Base-by-base conservation (phyloP, 352 stramenopile species). In the Globisporangium echinulatum region DNA sequence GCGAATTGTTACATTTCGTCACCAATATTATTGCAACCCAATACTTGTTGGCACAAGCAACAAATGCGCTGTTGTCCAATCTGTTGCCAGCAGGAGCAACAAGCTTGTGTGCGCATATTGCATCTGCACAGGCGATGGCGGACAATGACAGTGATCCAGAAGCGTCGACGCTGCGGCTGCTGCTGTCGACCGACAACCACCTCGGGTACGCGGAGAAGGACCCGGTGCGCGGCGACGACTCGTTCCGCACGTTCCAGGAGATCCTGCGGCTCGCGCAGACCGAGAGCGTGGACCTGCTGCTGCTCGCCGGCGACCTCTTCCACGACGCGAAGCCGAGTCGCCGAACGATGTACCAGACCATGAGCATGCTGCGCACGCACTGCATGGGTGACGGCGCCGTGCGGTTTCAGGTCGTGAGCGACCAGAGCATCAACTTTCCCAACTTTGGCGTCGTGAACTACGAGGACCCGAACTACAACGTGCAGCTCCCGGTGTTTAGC, bases 151-250 rank as follows among this genome's bases (percentile, higher is more conserved):
- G 37, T 19, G 62, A 55, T 65, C 19, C 62, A 68, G 62, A 69
- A 11, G 59, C 37, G 48, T 72, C 83, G 62, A 89, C 82, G 66
- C 64, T 92, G 63, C 74, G 79, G 17, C 92, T 99, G 63, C 69
- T 99, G 55, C 58, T 99, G 48, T 91, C 94, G 36, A 99, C 97
- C n/a, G 97, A 99, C 79, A 99, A 98, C 72, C 97, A 99, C 71
- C 71, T 99, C 38, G 96, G 97, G 51, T 98, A 93, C 60, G 75
- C 74, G n/a, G 96, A 99, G 77, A 94, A 96, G 54, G 96, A 99
- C 69, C 90, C 96, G 3, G 88, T 99, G 44, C 85, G 97, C 14
- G 89, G 91, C 46, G 83, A 96, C 14, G 97, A 99, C 72, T 96
- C 88, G 58, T 96, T 96, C 67, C 82, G 80, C 11, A 76, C 86